These are phyloP conservation scores for Gardenia jasminoides DNA, from an alignment of 257 asterid species.

Conservation along the genomic window DNA sequence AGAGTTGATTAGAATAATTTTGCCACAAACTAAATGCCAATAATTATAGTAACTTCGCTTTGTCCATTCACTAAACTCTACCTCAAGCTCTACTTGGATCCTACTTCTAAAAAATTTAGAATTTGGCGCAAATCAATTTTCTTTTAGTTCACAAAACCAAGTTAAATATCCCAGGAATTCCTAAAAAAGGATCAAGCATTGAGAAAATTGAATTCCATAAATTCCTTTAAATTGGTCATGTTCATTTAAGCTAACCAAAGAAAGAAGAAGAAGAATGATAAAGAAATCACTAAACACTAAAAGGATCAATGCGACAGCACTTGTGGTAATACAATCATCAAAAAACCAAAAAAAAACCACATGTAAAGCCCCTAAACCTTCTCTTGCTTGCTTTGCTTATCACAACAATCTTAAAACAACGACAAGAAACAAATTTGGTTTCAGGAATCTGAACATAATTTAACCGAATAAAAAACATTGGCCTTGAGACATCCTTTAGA, in stretches of 20 bases:
- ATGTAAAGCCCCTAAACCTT: not conserved
- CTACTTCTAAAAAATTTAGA: too few species aligned
- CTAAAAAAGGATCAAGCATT: not conserved
- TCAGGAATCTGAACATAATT: not conserved
- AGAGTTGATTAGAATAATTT: not conserved
- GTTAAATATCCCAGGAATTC: not conserved
- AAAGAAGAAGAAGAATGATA: too few species aligned
- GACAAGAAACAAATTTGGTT: not conserved
- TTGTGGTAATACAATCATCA: not conserved
- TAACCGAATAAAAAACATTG: too few species aligned
- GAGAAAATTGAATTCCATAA: not conserved
- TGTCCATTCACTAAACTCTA: not conserved
- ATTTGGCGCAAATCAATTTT: not conserved
- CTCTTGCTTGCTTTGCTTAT: not conserved
- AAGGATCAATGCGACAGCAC: not conserved
- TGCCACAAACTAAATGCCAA: not conserved
- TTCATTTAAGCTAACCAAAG: not conserved
- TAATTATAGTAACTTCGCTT: not conserved
- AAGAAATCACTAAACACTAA: not conserved
- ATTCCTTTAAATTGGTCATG: too few species aligned
- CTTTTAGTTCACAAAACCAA: too few species aligned
- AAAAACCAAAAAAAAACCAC: not conserved
- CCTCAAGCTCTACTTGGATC: not conserved
- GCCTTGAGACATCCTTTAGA: too few species aligned
- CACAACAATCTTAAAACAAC: not conserved